Evolutionary conservation across 2,329 filamentous ascomycete species (phyloP), one percentile per base, ranked within the genome.

Genomic region (Phialocephala subalpina): DNA sequence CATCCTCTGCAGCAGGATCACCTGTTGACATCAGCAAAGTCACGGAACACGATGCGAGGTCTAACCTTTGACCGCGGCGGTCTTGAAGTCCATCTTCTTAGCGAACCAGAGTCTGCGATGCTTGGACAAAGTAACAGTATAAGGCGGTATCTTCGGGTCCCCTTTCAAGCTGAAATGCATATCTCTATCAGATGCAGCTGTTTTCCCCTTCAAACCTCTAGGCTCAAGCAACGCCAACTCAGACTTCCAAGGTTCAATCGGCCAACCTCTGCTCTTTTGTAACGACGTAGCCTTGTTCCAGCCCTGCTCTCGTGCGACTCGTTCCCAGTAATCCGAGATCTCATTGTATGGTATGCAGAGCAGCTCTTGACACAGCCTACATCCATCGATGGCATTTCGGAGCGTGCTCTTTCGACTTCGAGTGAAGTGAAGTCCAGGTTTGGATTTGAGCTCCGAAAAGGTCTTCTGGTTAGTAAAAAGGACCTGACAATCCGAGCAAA

Each of bases 41-140:
- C 7, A 20, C 12, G 20, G 20, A 49, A 49, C 25, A 8, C 18
- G 6, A 14, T n/a, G 11, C 2, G 11, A 7, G 11, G 7, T 5
- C 7, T 49, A 4, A 49, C 45, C 45, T 49, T 4, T 25, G 22
- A 9, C 8, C 1, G 45, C 45, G 4, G 45, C 45, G 20, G 25
- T 25, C 7, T 12, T 12, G 20, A 49, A 49, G 45, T 49, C 8
- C 45, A 49, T 49, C 45, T 49, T 49, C 22, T 49, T 49, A 8
- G 45, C n/a, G 45, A 49, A 49, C 45, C 45, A 49, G 3, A 49
- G 45, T 4, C 45, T n/a, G n/a, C 45, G n/a, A 49, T 49, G 45
- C 20, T 49, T 49, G 20, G 45, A 25, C n/a, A 49, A 27, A 49
- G 45, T 49, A 6, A 49, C 2, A 9, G 9, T 22, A 11, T 22